phyloP scores from a whole-genome alignment of 495 filamentous ascomycete genomes.

The Saxophila tyrrhenica region DNA sequence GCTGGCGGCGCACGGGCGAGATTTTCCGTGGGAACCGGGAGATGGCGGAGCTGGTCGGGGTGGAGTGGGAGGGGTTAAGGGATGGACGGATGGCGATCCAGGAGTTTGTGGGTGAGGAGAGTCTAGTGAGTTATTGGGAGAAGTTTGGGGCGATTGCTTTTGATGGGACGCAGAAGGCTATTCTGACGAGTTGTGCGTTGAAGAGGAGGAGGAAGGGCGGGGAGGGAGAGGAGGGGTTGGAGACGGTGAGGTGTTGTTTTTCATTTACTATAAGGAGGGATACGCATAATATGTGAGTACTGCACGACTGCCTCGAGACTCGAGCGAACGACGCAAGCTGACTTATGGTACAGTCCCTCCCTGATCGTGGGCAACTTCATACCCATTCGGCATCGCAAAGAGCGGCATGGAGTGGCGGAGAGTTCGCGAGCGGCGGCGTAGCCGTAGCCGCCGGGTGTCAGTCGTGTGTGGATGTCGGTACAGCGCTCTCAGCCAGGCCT shows the following conservation, averaged over 20 bases:
- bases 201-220: constrained; percentile 55
- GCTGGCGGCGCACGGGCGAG: constrained; percentile 92
- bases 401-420: not conserved
- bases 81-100: constrained; percentile 93
- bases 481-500: too few relatives aligned
- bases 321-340: too few relatives aligned
- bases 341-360: constrained; percentile 52
- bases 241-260: constrained; percentile 85
- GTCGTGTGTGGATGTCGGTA: too few relatives aligned
- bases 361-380: constrained; percentile 96
- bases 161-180: constrained; percentile 88
- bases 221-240: constrained; percentile 54
- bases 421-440: not conserved
- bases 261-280: constrained; percentile 93
- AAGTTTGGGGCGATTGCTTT: constrained; percentile 99
- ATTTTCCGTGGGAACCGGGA: constrained; percentile 97
- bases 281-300: constrained; percentile 85
- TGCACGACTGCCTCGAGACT: not conserved
- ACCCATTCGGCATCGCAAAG: constrained; percentile 40
- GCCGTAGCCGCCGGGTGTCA: not conserved
- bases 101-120: constrained; percentile 88
- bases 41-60: constrained; percentile 93
- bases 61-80: constrained; percentile 79
- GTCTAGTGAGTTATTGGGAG: constrained; percentile 95
- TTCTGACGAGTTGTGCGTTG: constrained; percentile 85